Conservation (phyloP, 2,329 filamentous ascomycete genomes). For the Alternaria brassicae region DNA sequence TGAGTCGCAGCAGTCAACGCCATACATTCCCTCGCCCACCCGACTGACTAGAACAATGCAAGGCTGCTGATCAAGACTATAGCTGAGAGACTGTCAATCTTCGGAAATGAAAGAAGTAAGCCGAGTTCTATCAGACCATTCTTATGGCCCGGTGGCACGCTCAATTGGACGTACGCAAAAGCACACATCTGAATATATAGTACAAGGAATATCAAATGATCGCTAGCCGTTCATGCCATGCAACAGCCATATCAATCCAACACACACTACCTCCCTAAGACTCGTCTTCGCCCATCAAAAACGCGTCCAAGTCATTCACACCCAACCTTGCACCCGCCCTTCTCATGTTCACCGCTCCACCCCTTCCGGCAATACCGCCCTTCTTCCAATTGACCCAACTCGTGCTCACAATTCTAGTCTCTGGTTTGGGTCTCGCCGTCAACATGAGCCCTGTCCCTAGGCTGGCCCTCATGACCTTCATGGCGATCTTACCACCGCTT, state of each 20-base stretch:
- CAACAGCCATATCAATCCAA: neutral
- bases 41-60: too few species aligned
- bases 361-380: neutral
- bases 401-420: constrained; percentile 31
- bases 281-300: constrained; percentile 1
- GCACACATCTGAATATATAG: neutral
- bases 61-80: too few species aligned
- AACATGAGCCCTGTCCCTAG: constrained; percentile 24
- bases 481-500: constrained; percentile 47
- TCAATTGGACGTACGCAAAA: neutral
- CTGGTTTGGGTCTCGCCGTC: constrained; percentile 23
- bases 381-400: constrained; percentile 36
- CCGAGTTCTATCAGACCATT: neutral
- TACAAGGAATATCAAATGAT: too few species aligned
- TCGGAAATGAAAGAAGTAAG: neutral
- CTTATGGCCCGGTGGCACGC: neutral
- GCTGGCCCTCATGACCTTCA: constrained; percentile 28
- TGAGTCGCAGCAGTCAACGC: too few species aligned
- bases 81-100: too few species aligned
- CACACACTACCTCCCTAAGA: neutral
- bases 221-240: neutral
- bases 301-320: constrained; percentile 11
- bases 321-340: constrained; percentile 3
- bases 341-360: neutral
- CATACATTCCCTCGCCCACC: too few species aligned